phyloP scores from a whole-genome alignment of 2,329 filamentous ascomycete species.

The Paradendryphiella salina region DNA sequence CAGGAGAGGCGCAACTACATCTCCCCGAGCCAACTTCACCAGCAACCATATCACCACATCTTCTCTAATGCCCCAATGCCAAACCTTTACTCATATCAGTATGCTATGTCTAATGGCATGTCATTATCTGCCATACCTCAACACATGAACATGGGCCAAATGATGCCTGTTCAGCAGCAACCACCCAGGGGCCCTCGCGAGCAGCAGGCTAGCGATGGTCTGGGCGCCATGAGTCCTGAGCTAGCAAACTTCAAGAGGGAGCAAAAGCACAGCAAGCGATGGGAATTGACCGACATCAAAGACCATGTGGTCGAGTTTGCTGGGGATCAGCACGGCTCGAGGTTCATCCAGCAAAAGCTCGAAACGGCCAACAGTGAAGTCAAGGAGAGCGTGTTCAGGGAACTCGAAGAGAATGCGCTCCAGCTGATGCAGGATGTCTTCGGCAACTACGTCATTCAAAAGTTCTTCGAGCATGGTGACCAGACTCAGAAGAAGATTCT shows the following conservation, averaged over 20 bases:
- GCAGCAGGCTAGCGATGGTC: slow-evolving; percentile 54
- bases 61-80: slow-evolving; percentile 45
- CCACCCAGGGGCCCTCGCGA: slow-evolving; percentile 55
- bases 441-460: slow-evolving; percentile 98
- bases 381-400: slow-evolving; percentile 85
- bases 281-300: slow-evolving; percentile 87
- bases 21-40: slow-evolving; percentile 39
- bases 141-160: slow-evolving; percentile 43
- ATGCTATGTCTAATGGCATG: slow-evolving; percentile 43
- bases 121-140: slow-evolving; percentile 41
- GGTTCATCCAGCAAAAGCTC: slow-evolving; percentile 92
- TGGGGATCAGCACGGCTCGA: slow-evolving; percentile 91
- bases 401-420: slow-evolving; percentile 80
- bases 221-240: slow-evolving; percentile 68
- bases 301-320: slow-evolving; percentile 89
- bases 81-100: slow-evolving; percentile 43
- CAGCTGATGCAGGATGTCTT: slow-evolving; percentile 96
- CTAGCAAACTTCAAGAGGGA: slow-evolving; percentile 80
- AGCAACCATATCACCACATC: slow-evolving; percentile 40
- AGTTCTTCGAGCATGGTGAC: slow-evolving; percentile 94
- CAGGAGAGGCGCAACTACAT: slow-evolving; percentile 44
- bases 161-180: slow-evolving; percentile 45
- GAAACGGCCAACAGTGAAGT: slow-evolving; percentile 93
- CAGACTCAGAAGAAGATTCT: slow-evolving; percentile 89
- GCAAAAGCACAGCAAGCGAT: slow-evolving; percentile 72